phyloP scores from a whole-genome alignment of 805 yeast genomes.

The Kluyveromyces wickerhamii region DNA sequence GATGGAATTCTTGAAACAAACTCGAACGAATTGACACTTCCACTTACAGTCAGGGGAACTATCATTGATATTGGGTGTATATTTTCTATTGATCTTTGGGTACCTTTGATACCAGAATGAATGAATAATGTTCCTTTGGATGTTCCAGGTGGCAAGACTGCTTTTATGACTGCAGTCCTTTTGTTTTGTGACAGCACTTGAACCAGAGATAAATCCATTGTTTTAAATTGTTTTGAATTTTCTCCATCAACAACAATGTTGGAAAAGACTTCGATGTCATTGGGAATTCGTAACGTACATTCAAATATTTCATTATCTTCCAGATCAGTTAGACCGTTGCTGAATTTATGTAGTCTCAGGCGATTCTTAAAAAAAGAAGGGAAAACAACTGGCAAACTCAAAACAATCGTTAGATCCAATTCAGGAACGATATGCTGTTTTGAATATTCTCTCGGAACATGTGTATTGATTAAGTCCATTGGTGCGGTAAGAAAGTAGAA shows the following conservation, averaged over 20 bases:
- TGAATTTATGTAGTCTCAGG: conserved; percentile 56
- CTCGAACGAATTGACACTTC: conserved; percentile 48
- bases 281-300: conserved; percentile 64
- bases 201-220: conserved; percentile 50
- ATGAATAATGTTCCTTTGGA: conserved; percentile 66
- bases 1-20: conserved; percentile 71
- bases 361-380: conserved; percentile 64
- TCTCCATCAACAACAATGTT: conserved; percentile 44
- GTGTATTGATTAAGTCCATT: conserved; percentile 66
- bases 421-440: conserved; percentile 87
- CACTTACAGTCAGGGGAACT: conserved; percentile 67
- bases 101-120: conserved; percentile 60
- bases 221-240: conserved; percentile 22
- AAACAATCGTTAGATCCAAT: conserved; percentile 65
- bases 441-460: conserved; percentile 69
- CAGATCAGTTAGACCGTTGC: conserved; percentile 67
- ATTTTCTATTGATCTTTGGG: conserved; percentile 47
- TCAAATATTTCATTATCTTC: conserved; percentile 74
- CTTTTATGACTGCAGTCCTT: conserved; percentile 72
- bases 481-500: conserved; percentile 80
- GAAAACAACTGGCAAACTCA: conserved; percentile 78
- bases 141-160: conserved; percentile 63
- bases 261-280: conserved; percentile 59
- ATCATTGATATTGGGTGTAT: conserved; percentile 64
- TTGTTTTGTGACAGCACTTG: conserved; percentile 65